Evolutionary conservation across 2,329 filamentous ascomycete species (phyloP), one percentile per base, ranked within the genome.

Genomic region (Paradendryphiella salina): DNA sequence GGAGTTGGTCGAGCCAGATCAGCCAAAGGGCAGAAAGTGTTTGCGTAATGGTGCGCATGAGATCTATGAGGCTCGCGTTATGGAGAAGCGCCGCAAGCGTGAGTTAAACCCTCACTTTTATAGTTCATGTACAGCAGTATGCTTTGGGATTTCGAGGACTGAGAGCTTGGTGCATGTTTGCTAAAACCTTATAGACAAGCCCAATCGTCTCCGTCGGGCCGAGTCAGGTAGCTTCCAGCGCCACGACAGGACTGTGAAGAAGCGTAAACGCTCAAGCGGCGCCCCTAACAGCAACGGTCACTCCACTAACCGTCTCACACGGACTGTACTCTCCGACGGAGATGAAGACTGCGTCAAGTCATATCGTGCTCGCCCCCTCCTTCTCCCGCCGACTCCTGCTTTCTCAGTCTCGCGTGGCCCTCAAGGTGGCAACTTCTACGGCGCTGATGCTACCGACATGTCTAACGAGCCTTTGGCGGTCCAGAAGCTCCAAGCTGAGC

Each of bases 21-120:
- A 60, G 3, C 60, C 56, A 1, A 62, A 47, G 34, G 61, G 60
- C 13, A 39, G 20, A 31, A 69, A 63, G 56, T 51, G 56, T 26
- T 56, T 51, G 17, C 51, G 50, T n/a, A n/a, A 14, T 26, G 42
- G 55, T n/a, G 54, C 54, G 20, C 60, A 66, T 23, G 66, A 69
- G 44, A 18, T 64, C n/a, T 69, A 69, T 34, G 65, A 68, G 39
- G 59, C 64, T 21, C 65, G 66, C 7, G 44, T 63, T n/a, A 57
- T 63, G 48, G 50, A 55, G 21, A 65, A 66, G 56, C 59, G 54
- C 21, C 59, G 57, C 37, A 69, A 66, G 47, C 50, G 65, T 61
- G 59, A 59, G 60, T 56, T 11, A 14, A 31, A 9, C 9, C 20
- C 18, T 31, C 13, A 15, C 2, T 21, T 23, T 17, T 31, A 26